Evolutionary conservation across 2,329 filamentous ascomycete genomes (phyloP).

Genomic region (Ophiostoma ips): DNA sequence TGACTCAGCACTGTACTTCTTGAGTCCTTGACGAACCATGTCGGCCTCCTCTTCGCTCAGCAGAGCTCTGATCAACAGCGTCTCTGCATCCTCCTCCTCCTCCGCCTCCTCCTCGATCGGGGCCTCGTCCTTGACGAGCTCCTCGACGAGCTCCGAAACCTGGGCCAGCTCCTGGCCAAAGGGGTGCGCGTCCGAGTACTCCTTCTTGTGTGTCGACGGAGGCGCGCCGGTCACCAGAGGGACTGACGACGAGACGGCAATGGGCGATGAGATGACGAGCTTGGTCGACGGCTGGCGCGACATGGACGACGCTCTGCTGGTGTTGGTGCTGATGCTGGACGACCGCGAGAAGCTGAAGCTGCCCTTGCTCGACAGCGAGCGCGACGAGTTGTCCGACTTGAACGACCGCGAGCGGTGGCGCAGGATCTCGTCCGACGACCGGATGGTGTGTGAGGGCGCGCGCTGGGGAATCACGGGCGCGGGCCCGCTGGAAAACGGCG

Average conservation of each 20-base stretch:
- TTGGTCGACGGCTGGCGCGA: slow-evolving; percentile 8
- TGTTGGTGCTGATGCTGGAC: slow-evolving; percentile 40
- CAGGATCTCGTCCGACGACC: slow-evolving; percentile 58
- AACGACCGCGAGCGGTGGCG: slow-evolving; percentile 30
- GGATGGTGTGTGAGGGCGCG: slow-evolving; percentile 78
- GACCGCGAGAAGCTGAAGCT: slow-evolving; percentile 44
- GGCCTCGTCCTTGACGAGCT: slow-evolving; percentile 47
- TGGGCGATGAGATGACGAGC: neutral
- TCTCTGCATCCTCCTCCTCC: neutral
- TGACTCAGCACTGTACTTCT: slow-evolving; percentile 63
- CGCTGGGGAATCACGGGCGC: slow-evolving; percentile 62
- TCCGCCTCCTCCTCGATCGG: slow-evolving; percentile 4
- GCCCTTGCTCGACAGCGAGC: slow-evolving; percentile 40
- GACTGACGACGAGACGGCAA: neutral
- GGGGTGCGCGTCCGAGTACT: slow-evolving; percentile 42
- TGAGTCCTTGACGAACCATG: slow-evolving; percentile 55
- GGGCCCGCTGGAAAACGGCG: slow-evolving; percentile 18
- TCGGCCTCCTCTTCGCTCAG: slow-evolving; percentile 62
- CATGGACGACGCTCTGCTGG: slow-evolving; percentile 30
- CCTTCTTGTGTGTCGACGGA: slow-evolving; percentile 18
- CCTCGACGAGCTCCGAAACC: slow-evolving; percentile 84
- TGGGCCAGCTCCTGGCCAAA: slow-evolving; percentile 85
- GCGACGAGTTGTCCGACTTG: slow-evolving; percentile 38
- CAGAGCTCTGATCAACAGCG: neutral
- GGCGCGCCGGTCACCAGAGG: neutral